Evolutionary conservation across 2,329 filamentous ascomycete species (phyloP).

Genomic region (Bipolaris oryzae): DNA sequence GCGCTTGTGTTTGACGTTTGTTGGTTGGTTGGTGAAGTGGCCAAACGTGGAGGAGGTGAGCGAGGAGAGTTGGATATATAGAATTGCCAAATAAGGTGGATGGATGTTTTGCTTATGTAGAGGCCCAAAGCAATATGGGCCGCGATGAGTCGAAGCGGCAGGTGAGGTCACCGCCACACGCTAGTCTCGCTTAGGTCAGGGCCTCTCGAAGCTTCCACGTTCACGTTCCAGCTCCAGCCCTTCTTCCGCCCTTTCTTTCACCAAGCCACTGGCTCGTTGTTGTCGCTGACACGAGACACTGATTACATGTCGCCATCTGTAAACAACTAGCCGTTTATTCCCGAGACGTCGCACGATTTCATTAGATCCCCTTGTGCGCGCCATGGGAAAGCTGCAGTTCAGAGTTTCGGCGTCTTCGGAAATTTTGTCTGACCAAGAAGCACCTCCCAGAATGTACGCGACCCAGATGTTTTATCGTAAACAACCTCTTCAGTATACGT

Average conservation of each 20-base stretch:
- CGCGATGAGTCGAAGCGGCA: slow-evolving; percentile 27
- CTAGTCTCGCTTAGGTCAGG: slow-evolving; percentile 22
- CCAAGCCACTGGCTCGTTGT: slow-evolving; percentile 1
- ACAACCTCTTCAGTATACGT: slow-evolving; percentile 43
- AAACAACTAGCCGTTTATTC: not conserved
- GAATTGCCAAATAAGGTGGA: slow-evolving; percentile 4
- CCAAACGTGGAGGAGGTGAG: not conserved
- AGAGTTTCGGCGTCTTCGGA: not conserved
- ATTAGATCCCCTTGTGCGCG: not conserved
- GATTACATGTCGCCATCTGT: not conserved
- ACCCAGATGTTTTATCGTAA: not conserved
- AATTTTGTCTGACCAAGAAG: not conserved
- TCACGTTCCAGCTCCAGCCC: slow-evolving; percentile 18
- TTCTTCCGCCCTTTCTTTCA: slow-evolving; percentile 20
- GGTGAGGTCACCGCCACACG: slow-evolving; percentile 31
- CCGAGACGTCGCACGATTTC: not conserved
- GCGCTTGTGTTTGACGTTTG: slow-evolving; percentile 16
- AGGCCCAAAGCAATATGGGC: slow-evolving; percentile 16
- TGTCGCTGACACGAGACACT: slow-evolving; percentile 14
- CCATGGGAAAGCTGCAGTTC: not conserved
- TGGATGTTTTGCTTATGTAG: slow-evolving; percentile 21
- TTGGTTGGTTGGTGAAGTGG: slow-evolving; percentile 17
- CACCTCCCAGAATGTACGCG: not conserved
- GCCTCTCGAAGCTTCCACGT: slow-evolving; percentile 28
- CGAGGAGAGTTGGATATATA: slow-evolving; percentile 7